Evolutionary conservation across 148 eudicot genomes (phyloP).

Genomic region (Rhododendron simsii): DNA sequence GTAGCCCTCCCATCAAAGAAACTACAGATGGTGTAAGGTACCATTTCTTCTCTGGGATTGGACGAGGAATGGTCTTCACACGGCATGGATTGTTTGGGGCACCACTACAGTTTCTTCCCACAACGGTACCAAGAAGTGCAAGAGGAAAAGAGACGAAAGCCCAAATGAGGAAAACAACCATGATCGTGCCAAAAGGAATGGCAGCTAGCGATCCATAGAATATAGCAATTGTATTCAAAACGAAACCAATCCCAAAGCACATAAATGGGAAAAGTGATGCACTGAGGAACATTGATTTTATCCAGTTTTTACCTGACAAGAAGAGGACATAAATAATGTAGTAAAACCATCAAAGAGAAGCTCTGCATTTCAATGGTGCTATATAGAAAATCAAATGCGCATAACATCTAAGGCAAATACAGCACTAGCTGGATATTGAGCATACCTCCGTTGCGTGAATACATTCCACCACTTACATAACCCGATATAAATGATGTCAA

Average conservation of each 20-base stretch:
- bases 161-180: constrained; percentile 79
- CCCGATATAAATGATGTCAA: constrained; percentile 86
- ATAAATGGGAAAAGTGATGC: constrained; percentile 82
- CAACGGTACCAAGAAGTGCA: constrained; percentile 80
- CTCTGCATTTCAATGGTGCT: neutral
- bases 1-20: constrained; percentile 73
- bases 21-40: constrained; percentile 78
- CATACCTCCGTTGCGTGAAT: constrained; percentile 77
- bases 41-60: constrained; percentile 93
- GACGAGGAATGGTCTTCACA: constrained; percentile 85
- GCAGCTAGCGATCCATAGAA: constrained; percentile 87
- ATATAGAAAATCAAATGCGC: neutral
- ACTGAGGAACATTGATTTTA: constrained; percentile 69
- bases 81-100: constrained; percentile 86
- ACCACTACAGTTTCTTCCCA: constrained; percentile 85
- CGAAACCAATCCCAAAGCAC: constrained; percentile 84
- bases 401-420: neutral
- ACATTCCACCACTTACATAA: constrained; percentile 91
- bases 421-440: neutral
- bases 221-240: constrained; percentile 72
- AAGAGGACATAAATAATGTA: neutral
- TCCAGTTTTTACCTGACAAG: constrained; percentile 81
- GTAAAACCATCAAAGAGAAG: neutral
- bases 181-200: constrained; percentile 82
- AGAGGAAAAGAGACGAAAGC: constrained; percentile 85